These are phyloP conservation scores for Prosopis cineraria DNA, from an alignment of 306 rosid species.

Conservation along the genomic window DNA sequence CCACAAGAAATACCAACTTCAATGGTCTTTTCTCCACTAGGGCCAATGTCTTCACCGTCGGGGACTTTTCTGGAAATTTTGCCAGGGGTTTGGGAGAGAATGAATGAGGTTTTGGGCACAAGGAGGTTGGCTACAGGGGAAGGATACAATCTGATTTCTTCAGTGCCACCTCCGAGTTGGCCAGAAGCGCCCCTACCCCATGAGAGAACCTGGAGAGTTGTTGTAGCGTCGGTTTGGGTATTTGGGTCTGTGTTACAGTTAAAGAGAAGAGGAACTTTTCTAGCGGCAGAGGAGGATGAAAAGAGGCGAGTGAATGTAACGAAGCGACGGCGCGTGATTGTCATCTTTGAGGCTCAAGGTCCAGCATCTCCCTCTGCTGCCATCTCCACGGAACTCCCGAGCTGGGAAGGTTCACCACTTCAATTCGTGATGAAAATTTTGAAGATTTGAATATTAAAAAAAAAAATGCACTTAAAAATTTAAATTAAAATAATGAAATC, in stretches of 20 bases:
- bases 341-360: background rate
- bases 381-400: background rate
- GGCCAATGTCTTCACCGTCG: background rate
- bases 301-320: conserved; percentile 45
- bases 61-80: conserved; percentile 20
- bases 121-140: conserved; percentile 70
- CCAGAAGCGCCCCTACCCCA: conserved; percentile 98
- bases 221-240: conserved; percentile 24
- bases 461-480: background rate
- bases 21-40: background rate
- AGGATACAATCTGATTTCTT: conserved; percentile 86
- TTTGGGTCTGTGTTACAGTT: conserved; percentile 40
- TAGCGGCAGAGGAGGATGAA: conserved; percentile 29
- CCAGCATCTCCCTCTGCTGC: background rate
- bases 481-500: background rate
- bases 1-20: conserved; percentile 90
- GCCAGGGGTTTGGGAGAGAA: conserved; percentile 63
- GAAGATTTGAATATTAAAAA: background rate
- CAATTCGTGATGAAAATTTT: background rate
- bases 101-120: conserved; percentile 58
- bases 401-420: background rate
- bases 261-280: conserved; percentile 59
- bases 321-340: conserved; percentile 32
- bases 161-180: conserved; percentile 93
- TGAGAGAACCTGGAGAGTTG: conserved; percentile 70